Percentiles rank a stretch among this genome's conserved stretches.
These are phyloP conservation scores for Pythium utonaiense DNA, from an alignment of 352 stramenopile species.

Conservation along the genomic window DNA sequence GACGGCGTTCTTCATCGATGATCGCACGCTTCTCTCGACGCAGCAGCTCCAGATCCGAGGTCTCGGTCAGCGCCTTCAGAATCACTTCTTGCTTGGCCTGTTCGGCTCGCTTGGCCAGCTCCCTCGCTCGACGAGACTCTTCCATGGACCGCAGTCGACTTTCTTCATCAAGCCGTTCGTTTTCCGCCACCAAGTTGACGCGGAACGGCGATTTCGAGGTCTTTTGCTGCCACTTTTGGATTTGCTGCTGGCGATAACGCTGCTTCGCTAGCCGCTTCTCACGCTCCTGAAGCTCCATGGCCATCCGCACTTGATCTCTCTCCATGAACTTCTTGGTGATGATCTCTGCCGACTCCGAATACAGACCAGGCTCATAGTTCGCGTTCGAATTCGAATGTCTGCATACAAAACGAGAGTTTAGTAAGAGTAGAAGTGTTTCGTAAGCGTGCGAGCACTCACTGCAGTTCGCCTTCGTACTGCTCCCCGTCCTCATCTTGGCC, in stretches of 20 bases:
- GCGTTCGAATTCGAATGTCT: constrained; percentile 25
- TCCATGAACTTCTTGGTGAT: constrained; percentile 77
- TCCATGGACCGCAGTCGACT: constrained; percentile 79
- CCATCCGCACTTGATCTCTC: constrained; percentile 59
- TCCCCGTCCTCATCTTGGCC: constrained; percentile 4
- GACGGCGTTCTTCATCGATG: constrained; percentile 91
- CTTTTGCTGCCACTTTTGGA: constrained; percentile 89
- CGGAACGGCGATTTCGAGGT: constrained; percentile 89
- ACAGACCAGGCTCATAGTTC: constrained; percentile 30
- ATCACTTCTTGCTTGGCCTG: constrained; percentile 93
- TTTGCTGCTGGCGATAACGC: constrained; percentile 47
- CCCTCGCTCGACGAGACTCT: constrained; percentile 48
- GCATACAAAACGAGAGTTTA: too few relatives aligned
- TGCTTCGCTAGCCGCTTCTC: constrained; percentile 56
- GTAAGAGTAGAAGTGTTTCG: too few relatives aligned
- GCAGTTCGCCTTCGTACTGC: constrained; percentile 1
- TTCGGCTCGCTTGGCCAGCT: constrained; percentile 73
- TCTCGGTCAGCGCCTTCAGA: constrained; percentile 87
- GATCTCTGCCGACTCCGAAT: constrained; percentile 69
- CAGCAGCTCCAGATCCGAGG: constrained; percentile 88
- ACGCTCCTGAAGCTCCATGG: constrained; percentile 59
- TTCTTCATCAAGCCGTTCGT: constrained; percentile 91
- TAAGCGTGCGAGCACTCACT: not conserved
- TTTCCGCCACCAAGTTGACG: constrained; percentile 93
- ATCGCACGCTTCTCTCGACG: constrained; percentile 93